phyloP scores from a whole-genome alignment of 2,329 filamentous ascomycete species.

The Chalara sp. region DNA sequence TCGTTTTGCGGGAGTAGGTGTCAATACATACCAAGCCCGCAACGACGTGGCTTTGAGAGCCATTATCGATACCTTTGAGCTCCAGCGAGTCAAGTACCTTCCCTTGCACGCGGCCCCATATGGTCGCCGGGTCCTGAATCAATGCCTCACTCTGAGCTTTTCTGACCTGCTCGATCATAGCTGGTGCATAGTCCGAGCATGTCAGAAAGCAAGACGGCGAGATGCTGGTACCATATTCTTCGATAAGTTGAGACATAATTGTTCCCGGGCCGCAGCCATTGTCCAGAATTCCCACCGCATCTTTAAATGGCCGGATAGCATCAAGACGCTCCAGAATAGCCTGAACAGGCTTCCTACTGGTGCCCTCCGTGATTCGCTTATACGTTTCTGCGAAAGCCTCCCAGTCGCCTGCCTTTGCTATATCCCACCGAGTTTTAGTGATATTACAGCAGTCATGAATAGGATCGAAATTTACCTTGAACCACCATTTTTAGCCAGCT shows the following conservation, averaged over 20 bases:
- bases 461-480: neutral
- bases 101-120: neutral
- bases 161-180: neutral
- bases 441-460: neutral
- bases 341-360: neutral
- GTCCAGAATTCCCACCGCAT: neutral
- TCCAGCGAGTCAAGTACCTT: neutral
- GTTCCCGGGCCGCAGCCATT: neutral
- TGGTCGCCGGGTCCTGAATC: neutral
- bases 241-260: neutral
- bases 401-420: neutral
- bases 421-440: neutral
- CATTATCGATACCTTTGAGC: neutral
- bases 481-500: neutral
- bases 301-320: neutral
- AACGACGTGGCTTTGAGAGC: neutral
- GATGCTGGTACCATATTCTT: neutral
- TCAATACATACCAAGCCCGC: neutral
- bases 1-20: neutral
- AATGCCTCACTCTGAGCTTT: neutral
- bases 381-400: neutral
- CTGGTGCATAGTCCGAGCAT: neutral
- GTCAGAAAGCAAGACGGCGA: neutral
- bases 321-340: neutral
- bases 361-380: neutral